phyloP scores from a whole-genome alignment of 306 rosid genomes.

The Lathyrus oleraceus region DNA sequence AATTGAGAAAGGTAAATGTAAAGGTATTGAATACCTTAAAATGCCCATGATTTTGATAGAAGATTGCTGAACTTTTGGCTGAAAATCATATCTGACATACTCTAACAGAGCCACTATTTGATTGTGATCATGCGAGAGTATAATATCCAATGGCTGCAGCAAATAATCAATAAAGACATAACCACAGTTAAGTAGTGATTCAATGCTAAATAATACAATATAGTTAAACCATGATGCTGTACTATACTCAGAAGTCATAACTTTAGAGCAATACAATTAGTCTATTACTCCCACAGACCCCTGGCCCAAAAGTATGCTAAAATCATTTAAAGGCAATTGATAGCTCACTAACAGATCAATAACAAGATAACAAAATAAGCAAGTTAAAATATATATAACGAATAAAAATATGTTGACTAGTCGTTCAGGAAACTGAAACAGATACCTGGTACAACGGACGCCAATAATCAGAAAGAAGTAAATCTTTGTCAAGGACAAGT shows the following conservation, averaged over 20 bases:
- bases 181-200: background rate
- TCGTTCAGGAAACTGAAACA: background rate
- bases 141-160: constrained; percentile 89
- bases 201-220: constrained; percentile 1
- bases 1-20: constrained; percentile 19
- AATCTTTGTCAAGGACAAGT: constrained; percentile 79
- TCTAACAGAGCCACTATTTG: constrained; percentile 90
- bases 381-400: constrained; percentile 11
- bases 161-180: constrained; percentile 22
- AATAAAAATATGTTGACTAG: background rate
- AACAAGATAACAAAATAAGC: constrained; percentile 10
- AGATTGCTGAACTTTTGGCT: constrained; percentile 79
- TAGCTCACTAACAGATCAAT: background rate
- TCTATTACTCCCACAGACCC: background rate
- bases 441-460: constrained; percentile 90
- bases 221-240: background rate
- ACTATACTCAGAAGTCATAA: background rate
- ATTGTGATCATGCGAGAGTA: constrained; percentile 91
- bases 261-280: background rate
- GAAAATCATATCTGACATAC: constrained; percentile 94
- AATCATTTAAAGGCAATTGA: constrained; percentile 5
- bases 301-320: background rate
- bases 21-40: constrained; percentile 62
- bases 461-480: constrained; percentile 89
- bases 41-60: constrained; percentile 95